These are phyloP conservation scores for Mycena sp. DNA, from an alignment of 1,284 basidiomycete species.

Conservation along the genomic window DNA sequence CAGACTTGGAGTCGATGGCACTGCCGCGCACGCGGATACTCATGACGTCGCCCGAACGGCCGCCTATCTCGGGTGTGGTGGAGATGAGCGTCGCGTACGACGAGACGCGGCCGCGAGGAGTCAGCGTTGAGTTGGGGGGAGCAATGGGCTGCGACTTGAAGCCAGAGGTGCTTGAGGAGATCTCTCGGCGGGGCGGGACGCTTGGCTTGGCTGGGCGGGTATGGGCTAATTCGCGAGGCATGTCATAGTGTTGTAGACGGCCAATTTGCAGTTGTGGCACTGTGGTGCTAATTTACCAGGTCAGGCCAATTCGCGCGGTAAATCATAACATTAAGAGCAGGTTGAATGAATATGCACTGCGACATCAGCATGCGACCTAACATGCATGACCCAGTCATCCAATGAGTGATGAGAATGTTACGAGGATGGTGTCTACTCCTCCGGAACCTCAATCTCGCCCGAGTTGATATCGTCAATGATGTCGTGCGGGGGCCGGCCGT, in stretches of 20 bases:
- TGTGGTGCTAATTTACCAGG: no score
- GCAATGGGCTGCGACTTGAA: constrained; percentile 65
- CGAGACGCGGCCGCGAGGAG: constrained; percentile 57
- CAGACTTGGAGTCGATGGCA: constrained; percentile 47
- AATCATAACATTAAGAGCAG: no score
- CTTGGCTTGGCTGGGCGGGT: constrained; percentile 57
- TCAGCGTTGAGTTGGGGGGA: constrained; percentile 64
- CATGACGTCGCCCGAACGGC: constrained; percentile 66
- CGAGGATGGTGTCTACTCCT: constrained; percentile 73
- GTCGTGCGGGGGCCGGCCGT: constrained; percentile 94
- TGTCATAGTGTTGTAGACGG: no score
- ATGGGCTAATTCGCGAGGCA: constrained; percentile 42
- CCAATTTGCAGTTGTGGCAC: no score
- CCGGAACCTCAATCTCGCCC: constrained; percentile 92
- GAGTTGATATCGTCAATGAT: constrained; percentile 96
- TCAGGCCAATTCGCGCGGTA: no score
- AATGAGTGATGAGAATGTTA: constrained; percentile 16
- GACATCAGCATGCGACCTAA: no score
- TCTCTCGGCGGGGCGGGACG: constrained; percentile 59
- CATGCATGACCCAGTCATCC: no score
- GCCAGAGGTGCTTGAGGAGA: constrained; percentile 57
- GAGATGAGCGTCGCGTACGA: constrained; percentile 64
- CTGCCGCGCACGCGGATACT: constrained; percentile 53
- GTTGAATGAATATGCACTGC: no score
- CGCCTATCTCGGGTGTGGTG: constrained; percentile 67